Percentiles rank a stretch among this genome's conserved stretches.
phyloP scores from a whole-genome alignment of 371 early-diverging fungal species.

The Zopfochytrium polystomum region DNA sequence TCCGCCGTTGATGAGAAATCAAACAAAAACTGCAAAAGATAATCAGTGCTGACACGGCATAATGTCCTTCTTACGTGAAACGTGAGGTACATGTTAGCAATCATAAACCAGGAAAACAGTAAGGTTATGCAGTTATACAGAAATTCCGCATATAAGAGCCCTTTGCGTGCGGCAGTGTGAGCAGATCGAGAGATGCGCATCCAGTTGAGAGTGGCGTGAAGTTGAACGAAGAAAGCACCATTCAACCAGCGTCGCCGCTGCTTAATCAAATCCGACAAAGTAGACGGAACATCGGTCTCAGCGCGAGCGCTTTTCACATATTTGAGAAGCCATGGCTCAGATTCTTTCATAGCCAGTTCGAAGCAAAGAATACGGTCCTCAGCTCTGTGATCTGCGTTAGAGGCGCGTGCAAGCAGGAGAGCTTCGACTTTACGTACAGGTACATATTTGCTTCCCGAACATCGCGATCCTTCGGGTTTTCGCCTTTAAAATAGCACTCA shows the following conservation, averaged over 20 bases:
- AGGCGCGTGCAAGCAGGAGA: neutral
- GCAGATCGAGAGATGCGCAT: constrained; percentile 33
- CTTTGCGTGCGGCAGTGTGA: constrained; percentile 44
- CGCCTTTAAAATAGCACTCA: constrained; percentile 89
- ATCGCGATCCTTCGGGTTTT: constrained; percentile 56
- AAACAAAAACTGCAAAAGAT: constrained; percentile 21
- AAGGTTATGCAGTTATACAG: constrained; percentile 48
- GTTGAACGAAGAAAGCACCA: constrained; percentile 45
- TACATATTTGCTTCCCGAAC: constrained; percentile 67
- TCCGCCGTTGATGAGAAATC: constrained; percentile 35
- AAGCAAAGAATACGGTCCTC: constrained; percentile 87
- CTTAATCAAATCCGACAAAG: constrained; percentile 56
- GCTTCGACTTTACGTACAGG: constrained; percentile 13
- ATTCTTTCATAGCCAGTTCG: constrained; percentile 77
- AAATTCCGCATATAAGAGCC: constrained; percentile 33
- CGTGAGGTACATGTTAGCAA: constrained; percentile 43
- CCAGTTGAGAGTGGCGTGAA: constrained; percentile 41
- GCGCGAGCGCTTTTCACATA: constrained; percentile 60
- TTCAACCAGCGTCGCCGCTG: constrained; percentile 60
- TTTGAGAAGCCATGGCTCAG: constrained; percentile 67
- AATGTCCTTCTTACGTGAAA: constrained; percentile 35
- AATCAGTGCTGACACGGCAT: no score
- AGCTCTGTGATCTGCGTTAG: no score
- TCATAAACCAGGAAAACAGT: constrained; percentile 42
- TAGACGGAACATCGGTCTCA: constrained; percentile 80